Evolutionary conservation across 139 green algal genomes (phyloP).

Genomic region (Micractinium conductrix): DNA sequence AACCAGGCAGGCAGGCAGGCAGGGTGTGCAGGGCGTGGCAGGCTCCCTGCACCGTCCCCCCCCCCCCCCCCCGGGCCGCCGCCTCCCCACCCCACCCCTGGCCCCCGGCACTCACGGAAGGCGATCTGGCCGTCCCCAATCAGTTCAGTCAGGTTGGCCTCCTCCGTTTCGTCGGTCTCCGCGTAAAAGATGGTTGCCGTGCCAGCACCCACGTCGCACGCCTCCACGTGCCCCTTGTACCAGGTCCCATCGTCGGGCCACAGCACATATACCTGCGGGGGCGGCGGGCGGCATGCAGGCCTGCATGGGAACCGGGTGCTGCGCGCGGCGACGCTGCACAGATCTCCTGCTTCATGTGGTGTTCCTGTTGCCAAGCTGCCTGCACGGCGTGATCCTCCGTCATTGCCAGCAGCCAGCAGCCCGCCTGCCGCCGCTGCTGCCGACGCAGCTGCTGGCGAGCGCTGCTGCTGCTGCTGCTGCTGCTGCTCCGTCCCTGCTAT

Average conservation of each 20-base stretch:
- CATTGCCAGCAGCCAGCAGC: no score
- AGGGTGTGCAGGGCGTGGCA: not conserved
- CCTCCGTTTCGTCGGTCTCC: conserved; percentile 25
- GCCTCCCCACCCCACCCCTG: not conserved
- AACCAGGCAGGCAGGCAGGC: not conserved
- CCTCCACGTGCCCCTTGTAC: conserved; percentile 46
- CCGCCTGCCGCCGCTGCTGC: no score
- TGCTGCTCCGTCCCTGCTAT: not conserved
- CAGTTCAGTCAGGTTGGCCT: conserved; percentile 22
- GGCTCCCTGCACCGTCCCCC: not conserved
- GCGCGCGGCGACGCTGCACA: not conserved
- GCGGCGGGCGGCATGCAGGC: no score
- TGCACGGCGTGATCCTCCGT: no score
- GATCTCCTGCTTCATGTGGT: no score
- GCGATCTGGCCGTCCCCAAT: conserved; percentile 33
- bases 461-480: not conserved
- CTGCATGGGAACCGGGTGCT: no score
- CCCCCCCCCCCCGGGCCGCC: not conserved
- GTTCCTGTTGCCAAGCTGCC: not conserved
- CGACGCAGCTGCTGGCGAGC: no score
- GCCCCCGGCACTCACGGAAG: conserved; percentile 16
- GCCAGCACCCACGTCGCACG: not conserved
- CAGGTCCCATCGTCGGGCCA: conserved; percentile 53
- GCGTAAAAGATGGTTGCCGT: conserved; percentile 18
- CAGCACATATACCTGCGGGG: conserved; percentile 48